Base-by-base conservation (phyloP, 805 yeast genomes). In the Zygosaccharomyces rouxii region DNA sequence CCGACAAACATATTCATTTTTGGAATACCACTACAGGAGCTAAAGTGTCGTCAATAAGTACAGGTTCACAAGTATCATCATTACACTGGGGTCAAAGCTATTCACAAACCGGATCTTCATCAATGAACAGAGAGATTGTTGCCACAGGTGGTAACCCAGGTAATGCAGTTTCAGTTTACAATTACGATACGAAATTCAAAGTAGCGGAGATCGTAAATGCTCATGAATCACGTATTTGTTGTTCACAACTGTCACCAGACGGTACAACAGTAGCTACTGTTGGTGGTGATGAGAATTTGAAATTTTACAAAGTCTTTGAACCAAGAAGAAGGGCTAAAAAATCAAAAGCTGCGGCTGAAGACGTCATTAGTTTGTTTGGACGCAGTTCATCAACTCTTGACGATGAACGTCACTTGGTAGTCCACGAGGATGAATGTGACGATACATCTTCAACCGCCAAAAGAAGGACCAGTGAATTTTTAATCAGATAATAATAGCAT, bases 1-100 rank as follows among this genome's bases (percentile, higher is more conserved):
- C 86, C 28, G 97, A 94, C 68, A 84, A 82, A 63, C 79, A 83
- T 41, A 86, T 92, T 50, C 92, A 92, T 68, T 88, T 94, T 69
- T 94, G 98, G 98, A 94, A 94, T 68, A 81, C 97, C 3, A 79
- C 87, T 16, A 87, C 95, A 0, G 99, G 98, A 1, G 80, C 90
- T 1, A 73, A 95, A 52, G 80, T 87, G 30, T 88, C 89, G 55
- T 78, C 94, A 7, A 85, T 92, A 19, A 94, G 89, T 56, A 86
- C 97, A 0, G 96, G 92, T 5, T 84, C 96, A 0, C 99, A 94
- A 67, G 94, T 94, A 4, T 84, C 95, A n/a, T 86, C 97, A 13
- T 73, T 94, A 51, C 81, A 83, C 58, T 94, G 99, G 99, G 95
- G 96, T 0, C 81, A 80, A 54, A 64, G 67, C 51, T 65, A 63